A percentile compares a stretch with the other conserved stretches of the same genome.
phyloP scores from a whole-genome alignment of 2,329 filamentous ascomycete genomes.

The Pezicula radicicola region DNA sequence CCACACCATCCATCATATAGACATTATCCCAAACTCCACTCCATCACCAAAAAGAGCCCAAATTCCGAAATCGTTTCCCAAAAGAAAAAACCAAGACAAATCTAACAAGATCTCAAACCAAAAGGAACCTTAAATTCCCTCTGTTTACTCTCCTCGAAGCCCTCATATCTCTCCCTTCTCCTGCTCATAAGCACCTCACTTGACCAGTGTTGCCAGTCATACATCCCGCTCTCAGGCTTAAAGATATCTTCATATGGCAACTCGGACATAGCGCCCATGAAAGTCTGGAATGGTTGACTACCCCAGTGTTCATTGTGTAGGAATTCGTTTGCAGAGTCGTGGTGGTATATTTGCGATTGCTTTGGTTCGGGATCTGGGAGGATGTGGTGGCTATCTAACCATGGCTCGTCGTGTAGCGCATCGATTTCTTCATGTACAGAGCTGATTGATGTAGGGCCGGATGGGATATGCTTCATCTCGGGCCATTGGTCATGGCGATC shows the following conservation, averaged over 20 bases:
- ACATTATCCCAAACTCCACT: too few relatives aligned
- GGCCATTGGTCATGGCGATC: background rate
- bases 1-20: too few relatives aligned
- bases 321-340: constrained; percentile 13
- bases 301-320: constrained; percentile 23
- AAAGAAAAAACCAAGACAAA: background rate
- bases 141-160: constrained; percentile 13
- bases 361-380: constrained; percentile 15
- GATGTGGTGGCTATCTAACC: constrained; percentile 16
- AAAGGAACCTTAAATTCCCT: background rate
- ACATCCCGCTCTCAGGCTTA: constrained; percentile 23
- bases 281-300: constrained; percentile 26
- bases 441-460: background rate
- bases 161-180: constrained; percentile 24
- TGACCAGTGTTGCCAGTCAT: constrained; percentile 28
- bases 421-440: constrained; percentile 21
- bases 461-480: background rate
- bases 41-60: background rate
- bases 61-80: background rate
- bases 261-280: constrained; percentile 28
- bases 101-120: background rate
- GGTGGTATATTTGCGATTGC: too few relatives aligned
- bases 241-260: constrained; percentile 29
- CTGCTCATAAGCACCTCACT: constrained; percentile 23
- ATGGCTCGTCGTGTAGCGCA: constrained; percentile 26